These are phyloP conservation scores for Ophiostoma sp. DNA, from an alignment of 2,329 filamentous ascomycete genomes.

Conservation along the genomic window DNA sequence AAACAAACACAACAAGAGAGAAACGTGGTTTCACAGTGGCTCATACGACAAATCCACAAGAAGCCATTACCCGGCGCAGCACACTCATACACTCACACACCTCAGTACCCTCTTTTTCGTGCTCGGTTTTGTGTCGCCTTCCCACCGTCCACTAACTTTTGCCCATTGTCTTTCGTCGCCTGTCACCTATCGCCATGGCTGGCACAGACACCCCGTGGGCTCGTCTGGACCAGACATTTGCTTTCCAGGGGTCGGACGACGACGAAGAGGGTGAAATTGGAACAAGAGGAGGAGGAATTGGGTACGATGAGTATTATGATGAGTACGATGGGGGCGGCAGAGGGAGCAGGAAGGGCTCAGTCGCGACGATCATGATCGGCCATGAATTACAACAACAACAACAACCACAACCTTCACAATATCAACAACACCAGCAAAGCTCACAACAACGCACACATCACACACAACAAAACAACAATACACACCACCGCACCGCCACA, in stretches of 20 bases:
- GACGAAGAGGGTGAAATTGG: conserved; percentile 9
- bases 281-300: background rate
- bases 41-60: background rate
- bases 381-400: background rate
- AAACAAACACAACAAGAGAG: background rate
- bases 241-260: conserved; percentile 22
- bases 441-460: background rate
- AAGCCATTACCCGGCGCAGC: background rate
- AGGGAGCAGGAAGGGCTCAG: conserved; percentile 10
- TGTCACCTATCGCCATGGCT: conserved; percentile 9
- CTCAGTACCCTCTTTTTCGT: background rate
- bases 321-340: background rate
- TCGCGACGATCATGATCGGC: conserved; percentile 11
- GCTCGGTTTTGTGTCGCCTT: conserved; percentile 8
- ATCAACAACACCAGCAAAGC: conserved; percentile 8
- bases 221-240: conserved; percentile 25
- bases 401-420: conserved; percentile 1
- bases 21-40: conserved; percentile 8
- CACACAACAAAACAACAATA: conserved; percentile 1
- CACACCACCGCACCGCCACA: conserved; percentile 20
- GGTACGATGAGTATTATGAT: background rate
- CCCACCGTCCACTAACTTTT: background rate
- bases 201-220: conserved; percentile 22
- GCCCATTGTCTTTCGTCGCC: background rate
- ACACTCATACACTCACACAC: background rate